These are phyloP conservation scores for Xylaria sp. DNA, from an alignment of 2,329 filamentous ascomycete genomes.

Conservation along the genomic window DNA sequence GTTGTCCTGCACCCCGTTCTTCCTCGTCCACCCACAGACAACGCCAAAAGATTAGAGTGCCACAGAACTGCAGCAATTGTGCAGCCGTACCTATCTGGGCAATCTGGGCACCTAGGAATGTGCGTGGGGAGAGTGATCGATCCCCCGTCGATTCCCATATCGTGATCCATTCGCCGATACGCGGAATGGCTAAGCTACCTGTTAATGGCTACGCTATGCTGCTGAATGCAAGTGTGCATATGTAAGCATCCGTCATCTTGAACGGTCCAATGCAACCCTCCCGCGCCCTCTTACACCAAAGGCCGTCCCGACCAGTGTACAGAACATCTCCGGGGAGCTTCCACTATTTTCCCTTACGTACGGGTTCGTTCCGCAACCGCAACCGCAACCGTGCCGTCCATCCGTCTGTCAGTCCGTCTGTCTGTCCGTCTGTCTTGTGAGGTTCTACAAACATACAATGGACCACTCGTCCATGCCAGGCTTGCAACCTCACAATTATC, in stretches of 20 bases:
- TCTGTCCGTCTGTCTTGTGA: slow-evolving; percentile 3
- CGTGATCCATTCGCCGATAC: not conserved
- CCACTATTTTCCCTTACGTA: slow-evolving; percentile 22
- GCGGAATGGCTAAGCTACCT: not conserved
- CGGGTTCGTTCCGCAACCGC: slow-evolving; percentile 15
- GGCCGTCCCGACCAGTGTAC: slow-evolving; percentile 6
- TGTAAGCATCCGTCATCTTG: not conserved
- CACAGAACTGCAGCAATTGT: too few relatives aligned
- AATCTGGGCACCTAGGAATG: too few relatives aligned
- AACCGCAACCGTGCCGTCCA: not conserved
- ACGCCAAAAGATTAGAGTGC: not conserved
- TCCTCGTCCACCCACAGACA: not conserved
- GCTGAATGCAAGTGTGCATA: not conserved
- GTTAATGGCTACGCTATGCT: not conserved
- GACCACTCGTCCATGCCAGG: slow-evolving; percentile 40
- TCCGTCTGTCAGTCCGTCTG: too few relatives aligned
- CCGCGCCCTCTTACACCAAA: slow-evolving; percentile 9
- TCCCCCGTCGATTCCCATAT: not conserved
- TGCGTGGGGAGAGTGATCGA: not conserved
- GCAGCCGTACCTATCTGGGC: not conserved
- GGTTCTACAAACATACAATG: slow-evolving; percentile 37
- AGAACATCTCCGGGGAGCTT: slow-evolving; percentile 21
- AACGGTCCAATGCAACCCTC: slow-evolving; percentile 1
- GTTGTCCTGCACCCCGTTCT: slow-evolving; percentile 6
- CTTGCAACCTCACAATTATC: slow-evolving; percentile 37